Evolutionary conservation across 202 grass and related monocot genomes (phyloP).

Genomic region (Carex sylvatica): DNA sequence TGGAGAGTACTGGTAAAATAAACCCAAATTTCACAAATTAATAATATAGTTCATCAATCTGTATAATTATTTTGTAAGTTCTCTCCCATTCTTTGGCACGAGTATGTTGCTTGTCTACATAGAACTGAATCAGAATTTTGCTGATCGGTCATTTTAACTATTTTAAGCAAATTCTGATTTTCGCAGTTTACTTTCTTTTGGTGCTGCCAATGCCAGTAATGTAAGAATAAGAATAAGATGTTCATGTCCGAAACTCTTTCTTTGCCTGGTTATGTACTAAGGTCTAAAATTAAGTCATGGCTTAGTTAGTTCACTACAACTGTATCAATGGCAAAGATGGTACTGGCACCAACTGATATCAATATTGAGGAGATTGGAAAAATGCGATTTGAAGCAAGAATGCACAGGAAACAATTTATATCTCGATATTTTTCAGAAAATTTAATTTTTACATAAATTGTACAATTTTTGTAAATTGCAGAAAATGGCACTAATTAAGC

Average conservation of each 20-base stretch:
- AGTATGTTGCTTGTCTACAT: background rate
- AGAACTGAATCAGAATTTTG: background rate
- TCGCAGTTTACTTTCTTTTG: background rate
- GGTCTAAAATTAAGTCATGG: too few relatives aligned
- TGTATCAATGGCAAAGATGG: too few relatives aligned
- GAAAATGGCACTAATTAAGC: too few relatives aligned
- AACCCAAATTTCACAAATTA: background rate
- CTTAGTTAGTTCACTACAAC: too few relatives aligned
- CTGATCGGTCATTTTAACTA: background rate
- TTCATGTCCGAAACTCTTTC: background rate
- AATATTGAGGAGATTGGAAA: too few relatives aligned
- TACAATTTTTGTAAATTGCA: too few relatives aligned
- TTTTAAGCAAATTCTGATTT: background rate
- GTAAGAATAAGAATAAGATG: background rate
- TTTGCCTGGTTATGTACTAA: background rate
- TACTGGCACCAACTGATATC: too few relatives aligned
- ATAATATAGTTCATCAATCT: background rate
- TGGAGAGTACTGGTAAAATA: background rate
- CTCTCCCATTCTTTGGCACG: background rate
- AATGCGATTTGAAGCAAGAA: too few relatives aligned
- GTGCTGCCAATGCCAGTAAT: background rate
- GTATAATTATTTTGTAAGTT: slow-evolving; percentile 6
- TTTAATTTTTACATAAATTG: too few relatives aligned
- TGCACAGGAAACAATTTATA: too few relatives aligned
- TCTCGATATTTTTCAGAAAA: too few relatives aligned